Conservation (phyloP, 2,329 filamentous ascomycete genomes). For the Alternaria triticimaculans region DNA sequence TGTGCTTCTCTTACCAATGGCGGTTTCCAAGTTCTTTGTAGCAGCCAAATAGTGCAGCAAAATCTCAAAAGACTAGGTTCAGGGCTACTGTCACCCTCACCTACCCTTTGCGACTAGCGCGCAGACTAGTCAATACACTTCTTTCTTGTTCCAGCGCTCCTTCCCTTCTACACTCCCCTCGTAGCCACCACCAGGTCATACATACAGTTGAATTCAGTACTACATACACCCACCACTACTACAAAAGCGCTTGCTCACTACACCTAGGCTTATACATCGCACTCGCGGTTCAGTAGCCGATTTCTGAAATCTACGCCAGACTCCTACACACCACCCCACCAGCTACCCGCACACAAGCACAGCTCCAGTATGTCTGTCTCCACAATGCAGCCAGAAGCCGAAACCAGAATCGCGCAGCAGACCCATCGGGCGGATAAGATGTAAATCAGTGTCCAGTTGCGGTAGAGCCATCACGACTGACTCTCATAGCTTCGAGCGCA, state of each 20-base stretch:
- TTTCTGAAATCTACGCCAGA: not conserved
- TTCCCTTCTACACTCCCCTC: not conserved
- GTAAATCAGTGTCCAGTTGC: not conserved
- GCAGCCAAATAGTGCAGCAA: not conserved
- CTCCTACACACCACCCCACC: not conserved
- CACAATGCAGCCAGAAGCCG: not conserved
- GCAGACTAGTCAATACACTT: not conserved
- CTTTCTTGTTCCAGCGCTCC: not conserved
- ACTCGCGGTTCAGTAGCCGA: not conserved
- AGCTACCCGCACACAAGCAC: not conserved
- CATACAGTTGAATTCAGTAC: not conserved
- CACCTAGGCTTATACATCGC: not conserved
- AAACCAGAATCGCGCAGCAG: fast-evolving
- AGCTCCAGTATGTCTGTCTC: not conserved
- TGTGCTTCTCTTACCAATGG: not conserved
- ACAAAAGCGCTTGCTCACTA: not conserved
- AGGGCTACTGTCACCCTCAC: not conserved
- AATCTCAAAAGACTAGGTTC: not conserved
- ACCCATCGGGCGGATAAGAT: fast-evolving
- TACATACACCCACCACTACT: not conserved
- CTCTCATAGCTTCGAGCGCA: not conserved
- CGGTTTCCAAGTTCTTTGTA: not conserved
- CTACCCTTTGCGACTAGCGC: not conserved
- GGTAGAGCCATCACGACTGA: not conserved
- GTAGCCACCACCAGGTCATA: not conserved